Evolutionary conservation across 1,284 basidiomycete genomes (phyloP), one percentile per base, ranked within the genome.

Genomic region (Cryptococcus neoformans): DNA sequence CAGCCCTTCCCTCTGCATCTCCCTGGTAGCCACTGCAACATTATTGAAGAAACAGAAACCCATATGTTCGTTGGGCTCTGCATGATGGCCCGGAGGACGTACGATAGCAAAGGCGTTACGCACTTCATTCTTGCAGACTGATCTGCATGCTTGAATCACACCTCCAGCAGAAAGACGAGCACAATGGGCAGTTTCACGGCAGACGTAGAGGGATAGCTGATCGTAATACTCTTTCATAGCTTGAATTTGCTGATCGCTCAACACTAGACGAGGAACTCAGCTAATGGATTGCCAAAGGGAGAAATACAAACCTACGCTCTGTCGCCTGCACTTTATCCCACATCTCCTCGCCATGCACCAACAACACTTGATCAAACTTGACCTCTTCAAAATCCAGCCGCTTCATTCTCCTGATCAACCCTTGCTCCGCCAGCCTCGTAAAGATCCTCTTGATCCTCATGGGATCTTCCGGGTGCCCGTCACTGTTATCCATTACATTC

Each of bases 21-120:
- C 93, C 74, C 83, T 85, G 47, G 90, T 84, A 1, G 94, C 94
- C 6, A 99, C 89, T 1, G 95, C 89, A 17, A 96, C 94, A 68
- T 99, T 99, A 78, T 99, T 99, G 81, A 92, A 97, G 80, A 99
- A 94, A 78, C 96, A 99, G 77, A 99, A 99, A 0, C 96, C 96
- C 90, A 97, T 97, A 69, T 92, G 90, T 72, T 93, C 89, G 63
- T 95, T 88, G 1, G 96, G 96, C 76, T 99, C 96, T 16, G 96
- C 95, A 69, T 99, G 96, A 74, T 99, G 96, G 0, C 96, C 96
- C 0, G 96, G 96, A 9, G 96, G 96, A 28, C 96, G 85, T 39
- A 99, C 92, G 63, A 99, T 92, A 1, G 96, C 96, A 69, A 99
- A 90, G 0, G 90, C 84, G 72, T 95, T 98, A 65, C 87, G 83